Evolutionary conservation across 495 filamentous ascomycete species (phyloP), one percentile per base, ranked within the genome.

Genomic region (Daldinia vernicosa): DNA sequence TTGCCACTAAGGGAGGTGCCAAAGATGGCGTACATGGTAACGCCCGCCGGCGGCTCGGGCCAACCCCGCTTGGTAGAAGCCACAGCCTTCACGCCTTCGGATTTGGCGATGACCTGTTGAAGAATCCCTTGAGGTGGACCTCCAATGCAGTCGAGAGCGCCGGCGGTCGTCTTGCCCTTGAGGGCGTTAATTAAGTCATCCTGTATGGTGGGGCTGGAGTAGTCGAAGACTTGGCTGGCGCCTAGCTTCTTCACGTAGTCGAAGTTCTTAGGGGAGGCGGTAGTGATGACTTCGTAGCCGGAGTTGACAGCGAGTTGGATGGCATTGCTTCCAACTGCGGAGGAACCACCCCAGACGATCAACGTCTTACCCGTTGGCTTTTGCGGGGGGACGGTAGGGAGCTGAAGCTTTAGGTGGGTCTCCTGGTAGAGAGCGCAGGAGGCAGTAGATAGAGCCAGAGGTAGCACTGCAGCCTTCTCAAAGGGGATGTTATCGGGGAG

Each of bases 281-380:
- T 89, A 0, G 84, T 78, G 53, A 90, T 75, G 2, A 91, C 89
- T 12, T 86, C 83, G 27, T 85, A 84, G 2, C 90, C 90, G 0
- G 89, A 81, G 0, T 85, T 84, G 0, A 78, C 77, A 4, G 86
- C 87, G 22, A 90, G 83, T 72, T 92, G 90, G 60, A 91, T 89
- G 0, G 85, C 87, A 60, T 84, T 84, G 74, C 81, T 78, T 9
- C 90, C 90, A 6, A 91, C 86, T 32, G 84, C 86, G 2, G 82
- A 81, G 4, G 85, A 81, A 33, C 88, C 89, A 30, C 89, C 89
- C 84, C 88, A 92, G 57, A 91, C 76, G 2, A 91, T 73, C 0
- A 91, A 47, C 1, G 75, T 78, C 58, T 87, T 71, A 11, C 78
- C 80, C 0, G 67, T 79, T 1, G 80, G 61, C 37, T 67, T 63